Percentiles rank a stretch among this genome's conserved stretches.
These are phyloP conservation scores for Septoria petroselini DNA, from an alignment of 2,329 filamentous ascomycete species.

Conservation along the genomic window DNA sequence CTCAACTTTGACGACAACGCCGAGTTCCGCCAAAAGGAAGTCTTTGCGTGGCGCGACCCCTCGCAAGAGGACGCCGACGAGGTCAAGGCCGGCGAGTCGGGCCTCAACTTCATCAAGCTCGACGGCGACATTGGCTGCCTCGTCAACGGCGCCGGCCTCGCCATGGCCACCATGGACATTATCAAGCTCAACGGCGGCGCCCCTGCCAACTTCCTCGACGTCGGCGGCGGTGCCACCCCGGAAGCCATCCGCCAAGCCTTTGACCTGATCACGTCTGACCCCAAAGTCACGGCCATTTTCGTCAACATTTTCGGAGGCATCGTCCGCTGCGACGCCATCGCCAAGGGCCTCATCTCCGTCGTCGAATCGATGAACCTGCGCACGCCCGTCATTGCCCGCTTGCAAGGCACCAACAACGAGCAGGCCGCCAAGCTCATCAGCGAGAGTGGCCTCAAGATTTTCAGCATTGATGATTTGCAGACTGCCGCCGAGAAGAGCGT, in stretches of 20 bases:
- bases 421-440: slow-evolving; percentile 87
- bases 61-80: slow-evolving; percentile 96
- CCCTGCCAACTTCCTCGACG: slow-evolving; percentile 98
- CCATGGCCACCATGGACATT: slow-evolving; percentile 99
- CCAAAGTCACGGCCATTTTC: slow-evolving; percentile 97
- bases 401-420: slow-evolving; percentile 99
- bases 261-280: slow-evolving; percentile 96
- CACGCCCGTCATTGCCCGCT: slow-evolving; percentile 92
- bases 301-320: slow-evolving; percentile 99
- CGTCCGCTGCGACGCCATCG: slow-evolving; percentile 95
- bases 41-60: slow-evolving; percentile 90
- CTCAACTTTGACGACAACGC: slow-evolving; percentile 98
- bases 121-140: slow-evolving; percentile 98
- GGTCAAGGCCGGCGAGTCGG: slow-evolving; percentile 89
- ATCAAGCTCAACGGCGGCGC: slow-evolving; percentile 98
- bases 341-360: slow-evolving; percentile 91
- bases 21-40: slow-evolving; percentile 94
- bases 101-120: slow-evolving; percentile 99
- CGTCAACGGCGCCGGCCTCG: slow-evolving; percentile 97
- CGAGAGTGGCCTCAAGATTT: slow-evolving; percentile 98
- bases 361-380: slow-evolving; percentile 92
- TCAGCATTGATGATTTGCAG: slow-evolving; percentile 98
- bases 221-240: slow-evolving; percentile 94
- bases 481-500: slow-evolving; percentile 96
- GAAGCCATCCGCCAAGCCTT: slow-evolving; percentile 97